These are phyloP conservation scores for Lactarius indigo DNA, from an alignment of 768 basidiomycete species.

Conservation along the genomic window DNA sequence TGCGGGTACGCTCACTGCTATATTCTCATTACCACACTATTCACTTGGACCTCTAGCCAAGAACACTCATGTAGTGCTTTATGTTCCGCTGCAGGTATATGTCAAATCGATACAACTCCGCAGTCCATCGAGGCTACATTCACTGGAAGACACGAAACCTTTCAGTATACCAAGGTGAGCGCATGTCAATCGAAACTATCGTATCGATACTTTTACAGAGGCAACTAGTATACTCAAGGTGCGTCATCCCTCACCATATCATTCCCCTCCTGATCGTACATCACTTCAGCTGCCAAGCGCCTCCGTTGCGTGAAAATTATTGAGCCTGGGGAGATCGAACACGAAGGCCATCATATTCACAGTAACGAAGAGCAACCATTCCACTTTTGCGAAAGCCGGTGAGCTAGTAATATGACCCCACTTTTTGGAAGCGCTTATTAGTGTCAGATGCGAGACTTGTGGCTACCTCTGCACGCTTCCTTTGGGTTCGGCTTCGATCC, in stretches of 20 bases:
- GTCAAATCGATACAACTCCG: slow-evolving; percentile 55
- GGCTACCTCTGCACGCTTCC: slow-evolving; percentile 57
- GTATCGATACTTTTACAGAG: too few relatives aligned
- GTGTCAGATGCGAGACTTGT: slow-evolving; percentile 47
- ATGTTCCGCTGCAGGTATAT: slow-evolving; percentile 49
- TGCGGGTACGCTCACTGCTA: slow-evolving; percentile 44
- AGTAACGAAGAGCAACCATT: slow-evolving; percentile 41
- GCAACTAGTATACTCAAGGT: slow-evolving; percentile 51
- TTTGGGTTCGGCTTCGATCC: slow-evolving; percentile 36
- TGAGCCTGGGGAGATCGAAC: slow-evolving; percentile 38
- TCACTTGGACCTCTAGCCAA: slow-evolving; percentile 38
- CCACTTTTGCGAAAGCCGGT: slow-evolving; percentile 54
- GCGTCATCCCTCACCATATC: background rate
- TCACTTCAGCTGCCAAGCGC: slow-evolving; percentile 44
- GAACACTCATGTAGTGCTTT: slow-evolving; percentile 44
- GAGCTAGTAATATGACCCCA: slow-evolving; percentile 8
- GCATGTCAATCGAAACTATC: background rate
- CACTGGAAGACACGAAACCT: slow-evolving; percentile 54
- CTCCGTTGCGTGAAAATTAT: slow-evolving; percentile 47
- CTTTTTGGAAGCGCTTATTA: background rate
- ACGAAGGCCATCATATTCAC: slow-evolving; percentile 48
- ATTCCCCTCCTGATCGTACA: background rate
- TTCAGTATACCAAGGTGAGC: slow-evolving; percentile 58
- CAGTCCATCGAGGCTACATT: slow-evolving; percentile 61
- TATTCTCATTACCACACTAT: background rate